These are phyloP conservation scores for Astragalus glycyphyllos DNA, from an alignment of 306 rosid genomes.

Conservation along the genomic window DNA sequence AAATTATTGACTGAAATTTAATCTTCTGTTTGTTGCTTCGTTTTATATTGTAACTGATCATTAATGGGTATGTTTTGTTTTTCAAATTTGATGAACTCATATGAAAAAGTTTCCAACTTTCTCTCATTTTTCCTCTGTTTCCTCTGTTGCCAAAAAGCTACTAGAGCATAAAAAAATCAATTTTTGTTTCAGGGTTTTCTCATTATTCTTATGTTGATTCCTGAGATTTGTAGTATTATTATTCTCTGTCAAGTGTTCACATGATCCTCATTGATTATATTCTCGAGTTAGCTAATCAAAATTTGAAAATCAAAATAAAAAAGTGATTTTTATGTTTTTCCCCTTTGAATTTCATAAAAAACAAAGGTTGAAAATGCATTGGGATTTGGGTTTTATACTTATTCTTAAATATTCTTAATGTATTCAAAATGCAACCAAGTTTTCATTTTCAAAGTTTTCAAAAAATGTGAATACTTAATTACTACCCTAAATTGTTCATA, in stretches of 20 bases:
- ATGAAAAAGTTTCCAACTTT: conserved; percentile 45
- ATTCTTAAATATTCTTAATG: conserved; percentile 25
- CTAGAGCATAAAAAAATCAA: not conserved
- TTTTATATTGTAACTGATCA: conserved; percentile 15
- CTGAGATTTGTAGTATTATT: conserved; percentile 26
- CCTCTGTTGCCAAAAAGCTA: conserved; percentile 33
- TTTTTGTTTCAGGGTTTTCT: not conserved
- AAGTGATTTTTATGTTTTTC: not conserved
- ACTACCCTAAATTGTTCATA: conserved; percentile 11
- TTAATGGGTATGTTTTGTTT: conserved; percentile 37
- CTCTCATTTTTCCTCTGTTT: conserved; percentile 37
- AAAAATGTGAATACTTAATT: conserved; percentile 5
- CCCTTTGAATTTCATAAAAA: not conserved
- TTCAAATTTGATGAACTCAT: not conserved
- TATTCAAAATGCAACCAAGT: conserved; percentile 16
- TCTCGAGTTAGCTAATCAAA: conserved; percentile 20
- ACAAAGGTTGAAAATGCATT: conserved; percentile 31
- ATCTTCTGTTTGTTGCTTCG: conserved; percentile 15
- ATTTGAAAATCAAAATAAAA: conserved; percentile 31
- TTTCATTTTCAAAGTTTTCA: not conserved
- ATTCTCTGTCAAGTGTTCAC: conserved; percentile 33
- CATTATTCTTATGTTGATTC: conserved; percentile 4
- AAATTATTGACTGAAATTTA: not conserved
- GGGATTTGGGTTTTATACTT: conserved; percentile 45
- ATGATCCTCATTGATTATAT: conserved; percentile 31